Conservation (phyloP, 768 basidiomycete genomes). For the Tulasnella sp. region DNA sequence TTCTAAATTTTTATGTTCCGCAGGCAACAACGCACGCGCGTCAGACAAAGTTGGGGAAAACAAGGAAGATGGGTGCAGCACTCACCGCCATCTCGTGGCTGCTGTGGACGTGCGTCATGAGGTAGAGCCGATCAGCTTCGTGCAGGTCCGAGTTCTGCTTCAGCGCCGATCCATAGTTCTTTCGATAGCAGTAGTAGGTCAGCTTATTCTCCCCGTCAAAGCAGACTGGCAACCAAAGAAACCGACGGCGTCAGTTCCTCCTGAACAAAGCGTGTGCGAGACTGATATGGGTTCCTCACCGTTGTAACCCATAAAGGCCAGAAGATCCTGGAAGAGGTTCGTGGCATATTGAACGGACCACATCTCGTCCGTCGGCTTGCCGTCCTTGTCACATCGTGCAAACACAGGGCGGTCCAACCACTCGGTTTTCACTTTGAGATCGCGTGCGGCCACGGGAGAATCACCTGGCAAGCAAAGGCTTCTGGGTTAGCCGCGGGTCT, state of each 20-base stretch:
- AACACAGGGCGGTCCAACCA: not conserved
- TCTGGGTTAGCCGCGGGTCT: too few relatives aligned
- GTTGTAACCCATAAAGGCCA: not conserved
- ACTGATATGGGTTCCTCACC: too few relatives aligned
- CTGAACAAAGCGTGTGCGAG: too few relatives aligned
- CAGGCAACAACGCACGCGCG: too few relatives aligned
- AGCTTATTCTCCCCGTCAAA: not conserved
- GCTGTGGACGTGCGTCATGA: not conserved
- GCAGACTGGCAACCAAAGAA: too few relatives aligned
- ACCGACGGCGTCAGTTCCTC: too few relatives aligned
- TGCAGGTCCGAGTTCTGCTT: not conserved
- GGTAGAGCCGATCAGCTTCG: not conserved
- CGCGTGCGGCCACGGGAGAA: not conserved
- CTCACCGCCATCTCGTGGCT: not conserved
- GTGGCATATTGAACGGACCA: not conserved
- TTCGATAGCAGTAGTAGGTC: not conserved
- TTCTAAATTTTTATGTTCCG: too few relatives aligned
- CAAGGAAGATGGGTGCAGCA: not conserved
- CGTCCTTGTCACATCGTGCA: not conserved
- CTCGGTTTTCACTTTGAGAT: not conserved
- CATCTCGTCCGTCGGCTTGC: not conserved
- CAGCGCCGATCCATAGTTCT: not conserved
- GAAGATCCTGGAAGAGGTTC: not conserved
- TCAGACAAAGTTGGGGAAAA: too few relatives aligned
- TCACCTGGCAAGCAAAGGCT: not conserved